phyloP scores from a whole-genome alignment of 352 stramenopile genomes.

The Pythium monospermum region DNA sequence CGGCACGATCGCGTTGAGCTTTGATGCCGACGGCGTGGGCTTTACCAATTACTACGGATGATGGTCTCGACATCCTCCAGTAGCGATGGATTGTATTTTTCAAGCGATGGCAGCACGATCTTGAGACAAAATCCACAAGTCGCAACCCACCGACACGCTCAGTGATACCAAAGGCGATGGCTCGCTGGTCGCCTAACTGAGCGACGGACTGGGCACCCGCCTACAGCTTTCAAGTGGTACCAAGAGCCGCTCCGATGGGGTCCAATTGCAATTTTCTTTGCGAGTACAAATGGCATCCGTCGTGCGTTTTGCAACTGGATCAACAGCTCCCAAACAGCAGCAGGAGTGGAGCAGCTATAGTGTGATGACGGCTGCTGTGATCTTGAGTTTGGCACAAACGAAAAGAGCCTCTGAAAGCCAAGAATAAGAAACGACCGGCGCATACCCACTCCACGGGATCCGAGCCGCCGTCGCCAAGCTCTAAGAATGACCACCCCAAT shows the following conservation, averaged over 20 bases:
- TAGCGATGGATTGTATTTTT: constrained; percentile 57
- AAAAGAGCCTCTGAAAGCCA: no score
- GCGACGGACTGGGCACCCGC: constrained; percentile 38
- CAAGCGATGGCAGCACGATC: constrained; percentile 36
- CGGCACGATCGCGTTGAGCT: constrained; percentile 55
- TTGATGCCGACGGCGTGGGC: constrained; percentile 55
- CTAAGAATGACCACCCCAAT: no score
- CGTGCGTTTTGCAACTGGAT: constrained; percentile 41
- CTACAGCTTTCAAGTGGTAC: no score
- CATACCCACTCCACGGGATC: no score
- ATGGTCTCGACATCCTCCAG: constrained; percentile 67
- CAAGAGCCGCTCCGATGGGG: no score
- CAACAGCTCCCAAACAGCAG: no score
- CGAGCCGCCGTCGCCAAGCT: no score
- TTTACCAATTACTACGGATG: constrained; percentile 79
- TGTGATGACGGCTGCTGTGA: no score
- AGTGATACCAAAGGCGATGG: constrained; percentile 49
- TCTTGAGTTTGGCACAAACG: no score
- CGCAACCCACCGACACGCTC: constrained; percentile 26
- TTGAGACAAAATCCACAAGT: constrained; percentile 57
- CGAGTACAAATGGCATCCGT: constrained; percentile 29
- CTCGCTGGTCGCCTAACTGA: constrained; percentile 41
- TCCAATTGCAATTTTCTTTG: constrained; percentile 43
- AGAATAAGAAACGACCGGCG: no score
- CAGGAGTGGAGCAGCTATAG: no score